These are phyloP conservation scores for Didymellaceae sp. DNA, from an alignment of 2,329 filamentous ascomycete species.

Conservation along the genomic window DNA sequence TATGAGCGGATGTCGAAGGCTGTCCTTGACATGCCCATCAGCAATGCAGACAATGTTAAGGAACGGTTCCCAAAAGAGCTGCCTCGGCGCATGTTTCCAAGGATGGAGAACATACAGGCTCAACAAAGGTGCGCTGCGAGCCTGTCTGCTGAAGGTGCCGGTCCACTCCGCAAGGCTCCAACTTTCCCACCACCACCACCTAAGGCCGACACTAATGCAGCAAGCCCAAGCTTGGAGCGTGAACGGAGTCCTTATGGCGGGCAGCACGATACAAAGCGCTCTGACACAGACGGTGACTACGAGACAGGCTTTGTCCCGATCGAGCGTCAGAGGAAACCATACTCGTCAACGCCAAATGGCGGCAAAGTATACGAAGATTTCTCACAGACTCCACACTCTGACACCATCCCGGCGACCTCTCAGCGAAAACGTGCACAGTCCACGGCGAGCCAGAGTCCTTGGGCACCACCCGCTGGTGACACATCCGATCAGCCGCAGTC, in stretches of 20 bases:
- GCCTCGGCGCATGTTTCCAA: conserved; percentile 74
- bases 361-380: conserved; percentile 62
- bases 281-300: conserved; percentile 44
- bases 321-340: conserved; percentile 71
- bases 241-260: conserved; percentile 45
- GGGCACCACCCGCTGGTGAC: conserved; percentile 30
- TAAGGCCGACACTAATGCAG: conserved; percentile 9
- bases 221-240: conserved; percentile 38
- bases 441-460: conserved; percentile 40
- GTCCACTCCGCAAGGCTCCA: conserved; percentile 43
- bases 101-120: conserved; percentile 61
- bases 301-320: conserved; percentile 58
- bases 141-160: conserved; percentile 58
- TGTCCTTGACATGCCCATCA: conserved; percentile 74
- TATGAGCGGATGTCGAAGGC: conserved; percentile 72
- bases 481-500: conserved; percentile 28
- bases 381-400: conserved; percentile 33
- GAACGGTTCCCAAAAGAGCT: conserved; percentile 82
- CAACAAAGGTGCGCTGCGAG: conserved; percentile 67
- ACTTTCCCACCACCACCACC: conserved; percentile 46
- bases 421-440: conserved; percentile 43
- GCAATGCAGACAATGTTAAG: conserved; percentile 65
- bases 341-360: conserved; percentile 63
- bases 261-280: conserved; percentile 30
- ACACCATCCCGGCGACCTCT: conserved; percentile 26